phyloP scores from a whole-genome alignment of 1,284 basidiomycete species.

The Takashimella tepidaria region DNA sequence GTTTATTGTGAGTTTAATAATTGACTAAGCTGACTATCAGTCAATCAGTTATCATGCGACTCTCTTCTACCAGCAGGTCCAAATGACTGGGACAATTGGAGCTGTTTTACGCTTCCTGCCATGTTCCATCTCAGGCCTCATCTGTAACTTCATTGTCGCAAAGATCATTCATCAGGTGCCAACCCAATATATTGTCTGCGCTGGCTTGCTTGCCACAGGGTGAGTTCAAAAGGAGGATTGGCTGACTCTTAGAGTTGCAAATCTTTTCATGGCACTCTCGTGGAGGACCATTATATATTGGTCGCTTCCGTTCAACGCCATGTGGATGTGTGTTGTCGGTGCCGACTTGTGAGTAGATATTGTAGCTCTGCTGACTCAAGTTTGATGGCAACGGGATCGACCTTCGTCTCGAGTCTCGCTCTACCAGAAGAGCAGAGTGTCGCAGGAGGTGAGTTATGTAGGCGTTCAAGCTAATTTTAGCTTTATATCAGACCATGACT shows the following conservation, averaged over 20 bases:
- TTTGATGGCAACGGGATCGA: slow-evolving; percentile 65
- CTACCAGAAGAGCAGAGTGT: slow-evolving; percentile 70
- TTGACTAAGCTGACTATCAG: slow-evolving; percentile 11
- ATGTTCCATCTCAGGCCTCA: slow-evolving; percentile 63
- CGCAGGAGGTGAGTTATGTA: slow-evolving; percentile 61
- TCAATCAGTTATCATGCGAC: slow-evolving; percentile 38
- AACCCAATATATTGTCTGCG: slow-evolving; percentile 53
- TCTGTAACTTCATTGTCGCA: slow-evolving; percentile 57
- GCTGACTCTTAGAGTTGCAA: slow-evolving; percentile 53
- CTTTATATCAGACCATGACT: slow-evolving; percentile 48
- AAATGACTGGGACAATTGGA: slow-evolving; percentile 48
- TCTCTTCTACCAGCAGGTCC: slow-evolving; percentile 42
- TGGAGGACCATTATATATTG: slow-evolving; percentile 61
- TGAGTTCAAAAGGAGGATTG: too few species aligned
- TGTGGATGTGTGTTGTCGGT: slow-evolving; percentile 66
- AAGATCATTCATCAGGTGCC: slow-evolving; percentile 30
- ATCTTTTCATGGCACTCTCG: slow-evolving; percentile 68
- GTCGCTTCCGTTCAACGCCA: slow-evolving; percentile 73
- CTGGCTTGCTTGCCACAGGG: slow-evolving; percentile 55
- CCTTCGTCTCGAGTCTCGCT: slow-evolving; percentile 70
- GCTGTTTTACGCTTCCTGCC: slow-evolving; percentile 75
- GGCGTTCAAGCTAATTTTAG: slow-evolving; percentile 47
- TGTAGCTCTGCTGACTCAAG: slow-evolving; percentile 15
- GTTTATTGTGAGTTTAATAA: slow-evolving; percentile 49
- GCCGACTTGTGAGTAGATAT: slow-evolving; percentile 59